These are phyloP conservation scores for Rubia peregrina DNA, from an alignment of 305 asterid species.

Conservation along the genomic window DNA sequence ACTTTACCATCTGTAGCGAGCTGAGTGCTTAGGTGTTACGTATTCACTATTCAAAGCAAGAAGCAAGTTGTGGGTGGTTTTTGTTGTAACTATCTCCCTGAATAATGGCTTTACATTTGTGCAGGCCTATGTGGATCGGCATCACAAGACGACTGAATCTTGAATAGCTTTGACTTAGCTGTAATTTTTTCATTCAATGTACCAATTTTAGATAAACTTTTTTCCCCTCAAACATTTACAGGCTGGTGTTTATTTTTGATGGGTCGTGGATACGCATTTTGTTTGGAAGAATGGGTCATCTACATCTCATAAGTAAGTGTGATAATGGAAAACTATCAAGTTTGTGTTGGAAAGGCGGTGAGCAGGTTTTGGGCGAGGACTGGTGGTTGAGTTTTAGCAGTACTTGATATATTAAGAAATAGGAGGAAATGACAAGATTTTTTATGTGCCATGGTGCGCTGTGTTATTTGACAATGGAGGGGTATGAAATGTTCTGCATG, in stretches of 20 bases:
- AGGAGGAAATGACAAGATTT: no score
- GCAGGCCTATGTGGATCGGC: slow-evolving; percentile 86
- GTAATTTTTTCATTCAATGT: background rate
- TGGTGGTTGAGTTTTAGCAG: no score
- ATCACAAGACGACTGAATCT: slow-evolving; percentile 49
- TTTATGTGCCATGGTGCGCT: no score
- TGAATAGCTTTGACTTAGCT: slow-evolving; percentile 19
- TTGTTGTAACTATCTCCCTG: slow-evolving; percentile 6
- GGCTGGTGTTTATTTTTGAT: background rate
- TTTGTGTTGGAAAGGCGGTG: no score
- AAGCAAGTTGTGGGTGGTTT: background rate
- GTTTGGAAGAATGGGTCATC: no score
- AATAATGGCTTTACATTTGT: slow-evolving; percentile 10
- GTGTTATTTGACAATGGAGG: no score
- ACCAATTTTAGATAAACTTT: background rate
- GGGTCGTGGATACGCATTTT: background rate
- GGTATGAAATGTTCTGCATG: no score
- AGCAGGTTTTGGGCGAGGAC: no score
- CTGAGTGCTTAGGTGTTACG: background rate
- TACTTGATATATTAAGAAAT: no score
- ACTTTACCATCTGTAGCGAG: background rate
- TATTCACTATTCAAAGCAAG: background rate
- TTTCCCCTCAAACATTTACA: background rate
- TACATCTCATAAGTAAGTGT: no score
- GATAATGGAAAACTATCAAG: no score